These are phyloP conservation scores for Saccharomycopsis sp. DNA, from an alignment of 805 yeast species.

Conservation along the genomic window DNA sequence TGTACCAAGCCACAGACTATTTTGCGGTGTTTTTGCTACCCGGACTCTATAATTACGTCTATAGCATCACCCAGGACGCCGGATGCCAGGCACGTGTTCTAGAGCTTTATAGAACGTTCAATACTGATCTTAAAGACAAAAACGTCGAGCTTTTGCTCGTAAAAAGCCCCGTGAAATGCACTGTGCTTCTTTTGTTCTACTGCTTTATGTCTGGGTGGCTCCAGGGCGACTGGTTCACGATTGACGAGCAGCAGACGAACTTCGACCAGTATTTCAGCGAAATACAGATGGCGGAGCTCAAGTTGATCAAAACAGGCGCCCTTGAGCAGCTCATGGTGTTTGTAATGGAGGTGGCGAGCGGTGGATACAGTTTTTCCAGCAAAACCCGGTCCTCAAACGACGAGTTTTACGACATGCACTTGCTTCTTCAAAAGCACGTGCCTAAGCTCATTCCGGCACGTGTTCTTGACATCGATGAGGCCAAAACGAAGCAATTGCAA, in stretches of 20 bases:
- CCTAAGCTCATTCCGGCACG: conserved; percentile 51
- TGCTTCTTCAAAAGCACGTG: conserved; percentile 57
- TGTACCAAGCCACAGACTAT: conserved; percentile 52
- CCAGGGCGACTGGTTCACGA: conserved; percentile 14
- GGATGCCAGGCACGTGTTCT: conserved; percentile 3
- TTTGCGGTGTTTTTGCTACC: conserved; percentile 63
- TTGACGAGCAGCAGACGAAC: conserved; percentile 14
- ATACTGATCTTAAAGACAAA: background rate
- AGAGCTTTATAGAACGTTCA: conserved; percentile 14
- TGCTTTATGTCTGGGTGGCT: conserved; percentile 19
- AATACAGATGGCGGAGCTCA: conserved; percentile 12
- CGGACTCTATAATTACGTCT: conserved; percentile 33
- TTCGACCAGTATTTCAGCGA: conserved; percentile 14
- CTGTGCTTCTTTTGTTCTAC: conserved; percentile 10
- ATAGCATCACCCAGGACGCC: background rate
- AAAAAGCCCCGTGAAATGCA: conserved; percentile 11
- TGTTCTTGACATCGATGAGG: conserved; percentile 43
- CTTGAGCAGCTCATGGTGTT: conserved; percentile 59
- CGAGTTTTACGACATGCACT: conserved; percentile 57
- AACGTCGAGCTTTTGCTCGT: background rate
- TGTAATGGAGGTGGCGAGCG: conserved; percentile 47
- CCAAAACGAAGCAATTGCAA: conserved; percentile 33
- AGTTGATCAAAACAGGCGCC: conserved; percentile 40
- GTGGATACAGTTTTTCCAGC: background rate
- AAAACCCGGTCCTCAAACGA: conserved; percentile 26